Base-by-base conservation (phyloP, 2,329 filamentous ascomycete species). In the Fusarium napiforme region DNA sequence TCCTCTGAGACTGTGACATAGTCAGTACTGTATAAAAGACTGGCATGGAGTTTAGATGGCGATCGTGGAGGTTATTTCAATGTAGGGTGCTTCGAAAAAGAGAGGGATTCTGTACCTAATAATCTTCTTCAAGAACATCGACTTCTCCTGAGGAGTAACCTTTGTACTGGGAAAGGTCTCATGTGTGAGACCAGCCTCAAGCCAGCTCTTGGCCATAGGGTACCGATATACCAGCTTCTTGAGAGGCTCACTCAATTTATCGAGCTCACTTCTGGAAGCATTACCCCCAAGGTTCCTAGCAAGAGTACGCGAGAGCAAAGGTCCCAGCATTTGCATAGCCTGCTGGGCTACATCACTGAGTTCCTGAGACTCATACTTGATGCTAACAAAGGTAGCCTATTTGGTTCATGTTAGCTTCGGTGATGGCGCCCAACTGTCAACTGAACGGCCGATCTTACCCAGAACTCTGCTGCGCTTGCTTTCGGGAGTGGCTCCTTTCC, bases 401-500 rank as follows among this genome's bases (percentile, higher is more conserved):
- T 32, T 30, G 15, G 5, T 26, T 63, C 18, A 72, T 61, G 58
- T 67, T 36, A 67, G 58, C 18, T 34, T 4, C 21, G 16, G 23
- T 37, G 14, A 36, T 6, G 12, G 4, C 10, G 19, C 26, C 23
- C n/a, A 12, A 23, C 21, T 8, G 12, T 9, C 19, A 12, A 45
- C 6, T 9, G 4, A 12, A 45, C 6, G 12, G 4, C 36, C 5
- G 6, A n/a, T 43, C 86, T 74, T 82, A 92, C 91, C 93, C 94
- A 96, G 70, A 97, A 93, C 34, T 92, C 90, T 14, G 91, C 89
- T 4, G 93, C 89, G 6, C 92, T 89, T 36, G 88, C 88, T 82
- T 96, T 97, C 0, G 93, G 92, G 15, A 97, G 83, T 1, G 92
- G 90, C 67, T 96, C 93, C 36, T 87, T 89, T 18, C 91, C 92